phyloP scores from a whole-genome alignment of 768 basidiomycete genomes.

The Suillus americanus region DNA sequence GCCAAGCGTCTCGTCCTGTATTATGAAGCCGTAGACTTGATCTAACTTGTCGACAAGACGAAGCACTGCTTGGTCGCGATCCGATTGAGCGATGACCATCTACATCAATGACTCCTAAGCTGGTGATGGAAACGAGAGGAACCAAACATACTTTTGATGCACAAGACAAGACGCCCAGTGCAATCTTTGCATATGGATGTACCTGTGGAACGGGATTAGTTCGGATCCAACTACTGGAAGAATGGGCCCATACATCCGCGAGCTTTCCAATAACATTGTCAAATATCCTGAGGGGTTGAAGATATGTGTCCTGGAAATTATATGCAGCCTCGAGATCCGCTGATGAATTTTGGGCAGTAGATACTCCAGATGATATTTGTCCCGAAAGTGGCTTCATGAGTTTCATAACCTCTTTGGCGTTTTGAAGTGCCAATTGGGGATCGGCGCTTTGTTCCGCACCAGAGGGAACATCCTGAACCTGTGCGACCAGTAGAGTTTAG shows the following conservation, averaged over 20 bases:
- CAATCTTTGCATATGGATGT: conserved; percentile 9
- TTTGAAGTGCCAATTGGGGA: too few species aligned
- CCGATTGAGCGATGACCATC: conserved; percentile 1
- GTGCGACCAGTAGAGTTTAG: neutral
- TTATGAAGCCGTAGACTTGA: conserved; percentile 5
- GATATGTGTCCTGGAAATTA: too few species aligned
- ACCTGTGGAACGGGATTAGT: neutral
- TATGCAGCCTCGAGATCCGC: too few species aligned
- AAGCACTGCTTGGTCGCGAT: neutral
- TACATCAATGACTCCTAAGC: neutral
- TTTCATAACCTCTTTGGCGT: too few species aligned
- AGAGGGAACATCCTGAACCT: neutral
- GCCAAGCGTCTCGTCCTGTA: neutral
- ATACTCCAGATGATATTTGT: too few species aligned
- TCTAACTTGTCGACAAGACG: neutral
- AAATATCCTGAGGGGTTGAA: neutral
- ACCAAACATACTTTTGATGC: neutral
- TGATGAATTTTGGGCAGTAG: too few species aligned
- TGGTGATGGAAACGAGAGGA: neutral
- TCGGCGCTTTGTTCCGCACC: neutral
- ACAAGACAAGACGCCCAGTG: neutral
- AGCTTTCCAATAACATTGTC: neutral
- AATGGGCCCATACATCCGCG: neutral
- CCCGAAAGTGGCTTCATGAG: too few species aligned
- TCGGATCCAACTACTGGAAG: neutral